phyloP scores from a whole-genome alignment of 768 basidiomycete species.

The Coprinopsis marcescibilis region DNA sequence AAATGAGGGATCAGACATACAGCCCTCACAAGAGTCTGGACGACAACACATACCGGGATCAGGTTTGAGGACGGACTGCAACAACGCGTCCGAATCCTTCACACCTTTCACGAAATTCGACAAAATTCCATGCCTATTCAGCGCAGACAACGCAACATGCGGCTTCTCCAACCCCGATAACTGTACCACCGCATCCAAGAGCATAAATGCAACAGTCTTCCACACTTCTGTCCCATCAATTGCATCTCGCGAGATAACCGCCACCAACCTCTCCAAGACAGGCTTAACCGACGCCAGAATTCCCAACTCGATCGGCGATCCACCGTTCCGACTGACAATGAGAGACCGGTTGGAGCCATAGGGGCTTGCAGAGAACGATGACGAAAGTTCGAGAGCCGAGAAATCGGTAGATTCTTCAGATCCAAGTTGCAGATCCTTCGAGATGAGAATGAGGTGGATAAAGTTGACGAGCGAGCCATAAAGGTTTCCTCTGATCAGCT shows the following conservation, averaged over 20 bases:
- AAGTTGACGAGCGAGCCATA: slow-evolving; percentile 90
- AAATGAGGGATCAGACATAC: neutral
- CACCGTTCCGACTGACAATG: slow-evolving; percentile 16
- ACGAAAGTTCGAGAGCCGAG: slow-evolving; percentile 28
- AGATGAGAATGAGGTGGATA: slow-evolving; percentile 61
- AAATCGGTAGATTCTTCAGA: slow-evolving; percentile 18
- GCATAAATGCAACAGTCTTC: slow-evolving; percentile 93
- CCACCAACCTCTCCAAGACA: slow-evolving; percentile 65
- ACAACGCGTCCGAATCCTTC: slow-evolving; percentile 72
- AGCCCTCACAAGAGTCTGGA: neutral
- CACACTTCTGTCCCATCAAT: slow-evolving; percentile 95
- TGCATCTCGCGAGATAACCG: slow-evolving; percentile 79
- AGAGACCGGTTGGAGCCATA: slow-evolving; percentile 33
- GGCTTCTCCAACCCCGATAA: slow-evolving; percentile 68
- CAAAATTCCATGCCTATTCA: slow-evolving; percentile 73
- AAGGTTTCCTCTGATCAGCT: slow-evolving; percentile 90
- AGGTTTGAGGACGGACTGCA: slow-evolving; percentile 76
- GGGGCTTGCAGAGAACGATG: slow-evolving; percentile 36
- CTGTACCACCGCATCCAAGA: slow-evolving; percentile 75
- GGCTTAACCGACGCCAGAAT: slow-evolving; percentile 64
- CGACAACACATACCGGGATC: slow-evolving; percentile 67
- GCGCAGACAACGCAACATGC: slow-evolving; percentile 47
- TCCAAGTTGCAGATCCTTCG: slow-evolving; percentile 10
- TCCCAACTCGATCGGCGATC: slow-evolving; percentile 46
- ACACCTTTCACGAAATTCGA: slow-evolving; percentile 76